Evolutionary conservation across 2,329 filamentous ascomycete genomes (phyloP).

Genomic region (Metarhizium rileyi): DNA sequence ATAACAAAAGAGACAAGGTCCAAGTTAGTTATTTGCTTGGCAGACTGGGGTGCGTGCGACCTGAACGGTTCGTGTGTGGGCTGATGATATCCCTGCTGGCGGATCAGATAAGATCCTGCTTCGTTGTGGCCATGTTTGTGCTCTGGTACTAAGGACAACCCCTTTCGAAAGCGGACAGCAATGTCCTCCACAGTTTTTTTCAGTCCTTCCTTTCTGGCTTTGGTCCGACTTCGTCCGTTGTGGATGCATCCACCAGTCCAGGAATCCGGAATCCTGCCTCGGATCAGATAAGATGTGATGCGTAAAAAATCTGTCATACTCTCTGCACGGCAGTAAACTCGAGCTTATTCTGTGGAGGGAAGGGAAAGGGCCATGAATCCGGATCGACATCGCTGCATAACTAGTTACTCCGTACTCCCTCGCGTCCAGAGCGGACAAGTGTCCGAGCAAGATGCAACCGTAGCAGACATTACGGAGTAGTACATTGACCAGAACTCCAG

Average conservation of each 20-base stretch:
- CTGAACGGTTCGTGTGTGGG: background rate
- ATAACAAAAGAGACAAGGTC: too few relatives aligned
- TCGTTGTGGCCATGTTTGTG: background rate
- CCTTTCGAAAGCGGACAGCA: background rate
- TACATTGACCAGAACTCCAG: too few relatives aligned
- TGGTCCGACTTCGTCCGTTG: background rate
- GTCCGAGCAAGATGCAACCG: too few relatives aligned
- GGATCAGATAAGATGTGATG: background rate
- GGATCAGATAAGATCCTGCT: conserved; percentile 6
- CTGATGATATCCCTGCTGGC: background rate
- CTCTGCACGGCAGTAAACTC: too few relatives aligned
- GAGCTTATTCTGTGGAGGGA: too few relatives aligned
- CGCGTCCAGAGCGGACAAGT: too few relatives aligned
- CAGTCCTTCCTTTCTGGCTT: background rate
- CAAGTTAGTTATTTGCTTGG: background rate
- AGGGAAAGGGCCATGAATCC: too few relatives aligned
- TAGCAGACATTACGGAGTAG: too few relatives aligned
- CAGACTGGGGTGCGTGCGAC: background rate
- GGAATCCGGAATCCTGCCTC: background rate
- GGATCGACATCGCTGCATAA: too few relatives aligned
- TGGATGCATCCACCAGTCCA: too few relatives aligned
- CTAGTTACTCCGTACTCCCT: too few relatives aligned
- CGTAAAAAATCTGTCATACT: too few relatives aligned
- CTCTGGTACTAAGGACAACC: background rate
- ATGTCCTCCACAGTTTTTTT: background rate